Percentiles rank a stretch among this genome's conserved stretches.
Conservation (phyloP, 176 grass and related monocot species). For the Oryza glaberrima region DNA sequence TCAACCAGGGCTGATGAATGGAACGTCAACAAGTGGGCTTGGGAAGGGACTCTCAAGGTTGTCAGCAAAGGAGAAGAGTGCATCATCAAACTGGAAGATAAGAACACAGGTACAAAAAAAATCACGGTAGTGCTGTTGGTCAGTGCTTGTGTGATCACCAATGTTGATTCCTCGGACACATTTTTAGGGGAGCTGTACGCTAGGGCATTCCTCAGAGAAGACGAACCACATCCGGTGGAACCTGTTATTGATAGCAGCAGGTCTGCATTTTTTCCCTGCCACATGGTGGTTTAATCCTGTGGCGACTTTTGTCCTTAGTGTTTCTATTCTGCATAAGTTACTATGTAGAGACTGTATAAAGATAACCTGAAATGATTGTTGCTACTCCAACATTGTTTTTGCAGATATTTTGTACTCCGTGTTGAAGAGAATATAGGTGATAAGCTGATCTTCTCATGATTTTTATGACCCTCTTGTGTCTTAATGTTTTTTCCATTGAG, state of each 20-base stretch:
- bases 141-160: not conserved
- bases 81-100: conserved; percentile 94
- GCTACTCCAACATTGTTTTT: conserved; percentile 26
- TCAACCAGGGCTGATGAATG: conserved; percentile 88
- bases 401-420: conserved; percentile 94
- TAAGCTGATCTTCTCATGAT: conserved; percentile 32
- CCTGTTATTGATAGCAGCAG: conserved; percentile 96
- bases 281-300: not conserved
- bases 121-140: not conserved
- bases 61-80: conserved; percentile 95
- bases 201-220: conserved; percentile 86
- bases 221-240: conserved; percentile 91
- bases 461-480: conserved; percentile 1
- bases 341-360: conserved; percentile 10
- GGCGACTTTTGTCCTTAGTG: not conserved
- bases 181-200: conserved; percentile 89
- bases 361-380: conserved; percentile 37
- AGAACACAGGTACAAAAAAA: conserved; percentile 56
- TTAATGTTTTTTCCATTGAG: conserved; percentile 26
- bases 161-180: conserved; percentile 34
- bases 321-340: conserved; percentile 18
- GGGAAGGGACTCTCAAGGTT: conserved; percentile 95
- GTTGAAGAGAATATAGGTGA: conserved; percentile 95
- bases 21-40: conserved; percentile 98
- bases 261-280: conserved; percentile 39